Conservation (phyloP, 768 basidiomycete species). For the Hygrocybe coccinea region DNA sequence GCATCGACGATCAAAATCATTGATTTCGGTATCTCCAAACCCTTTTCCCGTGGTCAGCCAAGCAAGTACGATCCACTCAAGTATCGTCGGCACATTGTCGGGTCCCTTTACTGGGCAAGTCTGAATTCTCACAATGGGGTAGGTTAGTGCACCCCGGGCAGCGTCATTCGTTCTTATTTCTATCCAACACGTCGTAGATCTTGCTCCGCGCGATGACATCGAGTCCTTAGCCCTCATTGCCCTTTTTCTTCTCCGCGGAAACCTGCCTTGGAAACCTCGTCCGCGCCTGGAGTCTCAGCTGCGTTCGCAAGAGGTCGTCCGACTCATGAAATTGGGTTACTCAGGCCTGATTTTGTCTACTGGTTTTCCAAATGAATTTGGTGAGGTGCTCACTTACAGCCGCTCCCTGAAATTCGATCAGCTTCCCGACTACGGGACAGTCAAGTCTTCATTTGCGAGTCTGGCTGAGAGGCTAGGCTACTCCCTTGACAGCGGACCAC, state of each 20-base stretch:
- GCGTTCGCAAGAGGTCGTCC: conserved; percentile 16
- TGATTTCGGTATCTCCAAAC: conserved; percentile 30
- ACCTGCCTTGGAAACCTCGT: conserved; percentile 29
- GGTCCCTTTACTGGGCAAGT: conserved; percentile 30
- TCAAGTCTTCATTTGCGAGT: conserved; percentile 11
- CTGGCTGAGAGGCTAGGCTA: conserved; percentile 14
- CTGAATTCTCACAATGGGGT: conserved; percentile 30
- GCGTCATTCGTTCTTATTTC: conserved; percentile 7
- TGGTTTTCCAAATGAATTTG: conserved; percentile 21
- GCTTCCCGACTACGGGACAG: conserved; percentile 18
- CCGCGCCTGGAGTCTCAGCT: conserved; percentile 11
- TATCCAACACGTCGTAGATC: conserved; percentile 14
- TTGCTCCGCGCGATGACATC: conserved; percentile 46
- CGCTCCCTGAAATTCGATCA: conserved; percentile 20
- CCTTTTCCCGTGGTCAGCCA: conserved; percentile 11
- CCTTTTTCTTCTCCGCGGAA: conserved; percentile 52
- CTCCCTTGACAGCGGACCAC: conserved; percentile 13
- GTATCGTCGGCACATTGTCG: conserved; percentile 20
- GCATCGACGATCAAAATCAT: conserved; percentile 25
- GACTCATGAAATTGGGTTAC: conserved; percentile 12
- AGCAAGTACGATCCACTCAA: conserved; percentile 22
- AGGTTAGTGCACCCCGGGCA: conserved; percentile 18
- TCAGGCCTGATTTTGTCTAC: conserved; percentile 14
- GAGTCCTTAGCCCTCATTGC: conserved; percentile 53
- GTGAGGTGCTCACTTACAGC: conserved; percentile 19